These are phyloP conservation scores for Castanea mollissima DNA, from an alignment of 306 rosid genomes.

Conservation along the genomic window DNA sequence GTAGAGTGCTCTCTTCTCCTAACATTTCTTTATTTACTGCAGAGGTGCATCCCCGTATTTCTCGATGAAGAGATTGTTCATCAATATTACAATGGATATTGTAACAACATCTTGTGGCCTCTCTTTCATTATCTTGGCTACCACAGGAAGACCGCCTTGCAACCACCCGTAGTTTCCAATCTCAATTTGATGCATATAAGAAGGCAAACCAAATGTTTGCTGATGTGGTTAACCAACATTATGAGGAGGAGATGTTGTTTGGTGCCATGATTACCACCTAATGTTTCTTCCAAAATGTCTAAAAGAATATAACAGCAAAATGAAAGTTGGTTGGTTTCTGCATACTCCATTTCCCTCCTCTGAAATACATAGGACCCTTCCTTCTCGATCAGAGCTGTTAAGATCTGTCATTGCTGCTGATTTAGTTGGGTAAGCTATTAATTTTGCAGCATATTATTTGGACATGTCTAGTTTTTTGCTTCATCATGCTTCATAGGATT, in stretches of 20 bases:
- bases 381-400: slow-evolving; percentile 81
- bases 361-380: slow-evolving; percentile 89
- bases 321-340: slow-evolving; percentile 99
- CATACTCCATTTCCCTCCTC: slow-evolving; percentile 99
- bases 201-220: slow-evolving; percentile 92
- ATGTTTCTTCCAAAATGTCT: slow-evolving; percentile 96
- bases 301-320: slow-evolving; percentile 64
- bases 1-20: background rate
- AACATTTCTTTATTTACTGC: slow-evolving; percentile 31
- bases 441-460: slow-evolving; percentile 6
- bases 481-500: background rate
- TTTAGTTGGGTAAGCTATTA: slow-evolving; percentile 81
- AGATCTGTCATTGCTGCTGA: slow-evolving; percentile 96
- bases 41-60: slow-evolving; percentile 93
- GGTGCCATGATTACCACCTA: slow-evolving; percentile 97
- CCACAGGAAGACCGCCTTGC: slow-evolving; percentile 98
- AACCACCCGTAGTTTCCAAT: slow-evolving; percentile 89
- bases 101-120: slow-evolving; percentile 98
- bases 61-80: slow-evolving; percentile 90
- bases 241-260: slow-evolving; percentile 88
- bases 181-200: slow-evolving; percentile 94
- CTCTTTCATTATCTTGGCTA: slow-evolving; percentile 90
- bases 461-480: background rate
- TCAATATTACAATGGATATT: slow-evolving; percentile 95
- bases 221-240: slow-evolving; percentile 79